Evolutionary conservation across 192 early-diverging fungal species (phyloP).

Genomic region (Coemansia sp.): DNA sequence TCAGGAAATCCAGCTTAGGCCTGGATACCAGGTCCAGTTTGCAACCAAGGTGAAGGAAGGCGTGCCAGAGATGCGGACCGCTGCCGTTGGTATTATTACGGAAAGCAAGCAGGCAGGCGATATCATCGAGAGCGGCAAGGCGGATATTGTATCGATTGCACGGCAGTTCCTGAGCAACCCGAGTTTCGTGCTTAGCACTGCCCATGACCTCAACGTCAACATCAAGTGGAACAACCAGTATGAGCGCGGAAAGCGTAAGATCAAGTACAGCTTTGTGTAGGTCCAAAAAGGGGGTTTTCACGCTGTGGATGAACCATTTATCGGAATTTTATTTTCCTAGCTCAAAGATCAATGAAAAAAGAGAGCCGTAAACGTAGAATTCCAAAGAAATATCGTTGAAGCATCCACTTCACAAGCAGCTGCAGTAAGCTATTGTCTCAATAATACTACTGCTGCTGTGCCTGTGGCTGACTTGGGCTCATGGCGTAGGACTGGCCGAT

Average conservation of each 20-base stretch:
- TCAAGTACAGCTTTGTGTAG: conserved; percentile 25
- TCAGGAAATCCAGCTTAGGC: conserved; percentile 51
- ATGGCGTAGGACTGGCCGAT: conserved; percentile 1
- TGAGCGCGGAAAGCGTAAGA: conserved; percentile 30
- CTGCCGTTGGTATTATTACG: conserved; percentile 73
- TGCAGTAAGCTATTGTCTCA: not conserved
- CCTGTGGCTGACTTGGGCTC: not conserved
- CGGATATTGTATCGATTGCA: conserved; percentile 74
- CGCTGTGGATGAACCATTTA: too few species aligned
- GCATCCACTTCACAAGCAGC: too few species aligned
- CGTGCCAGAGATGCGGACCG: conserved; percentile 58
- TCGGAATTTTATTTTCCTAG: not conserved
- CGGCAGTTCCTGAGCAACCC: conserved; percentile 72
- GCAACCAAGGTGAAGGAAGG: conserved; percentile 61
- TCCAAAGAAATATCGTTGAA: not conserved
- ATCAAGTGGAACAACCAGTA: conserved; percentile 63
- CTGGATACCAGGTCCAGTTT: conserved; percentile 73
- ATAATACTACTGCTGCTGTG: not conserved
- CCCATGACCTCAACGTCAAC: conserved; percentile 63
- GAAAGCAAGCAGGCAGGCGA: conserved; percentile 66
- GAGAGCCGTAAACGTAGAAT: not conserved
- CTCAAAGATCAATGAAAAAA: too few species aligned
- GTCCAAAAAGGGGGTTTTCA: too few species aligned
- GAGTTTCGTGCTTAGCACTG: conserved; percentile 58
- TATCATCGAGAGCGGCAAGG: conserved; percentile 62